Conservation (phyloP, 768 basidiomycete species). For the Lactifluus volemus region DNA sequence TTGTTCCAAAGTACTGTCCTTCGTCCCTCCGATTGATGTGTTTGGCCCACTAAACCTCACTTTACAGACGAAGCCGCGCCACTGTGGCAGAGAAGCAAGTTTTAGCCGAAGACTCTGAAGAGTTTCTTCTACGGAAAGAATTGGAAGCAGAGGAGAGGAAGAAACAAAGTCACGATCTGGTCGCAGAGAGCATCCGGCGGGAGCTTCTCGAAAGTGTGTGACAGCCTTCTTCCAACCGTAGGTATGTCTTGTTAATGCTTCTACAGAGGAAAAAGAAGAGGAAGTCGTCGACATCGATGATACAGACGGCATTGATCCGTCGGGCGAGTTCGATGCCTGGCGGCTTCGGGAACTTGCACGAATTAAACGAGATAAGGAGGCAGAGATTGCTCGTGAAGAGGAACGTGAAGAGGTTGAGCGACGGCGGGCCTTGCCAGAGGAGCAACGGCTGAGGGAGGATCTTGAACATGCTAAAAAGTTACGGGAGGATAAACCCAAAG, state of each 20-base stretch:
- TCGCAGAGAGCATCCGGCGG: slow-evolving; percentile 87
- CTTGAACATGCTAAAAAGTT: slow-evolving; percentile 74
- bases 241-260: background rate
- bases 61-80: slow-evolving; percentile 56
- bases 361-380: slow-evolving; percentile 92
- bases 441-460: slow-evolving; percentile 87
- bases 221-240: background rate
- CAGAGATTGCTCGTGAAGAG: slow-evolving; percentile 66
- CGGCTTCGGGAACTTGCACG: slow-evolving; percentile 86
- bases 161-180: slow-evolving; percentile 84
- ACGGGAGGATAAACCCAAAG: slow-evolving; percentile 84
- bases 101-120: slow-evolving; percentile 66
- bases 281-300: slow-evolving; percentile 86
- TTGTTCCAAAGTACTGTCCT: slow-evolving; percentile 78
- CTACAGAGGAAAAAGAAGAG: slow-evolving; percentile 80
- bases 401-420: slow-evolving; percentile 90
- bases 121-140: slow-evolving; percentile 58
- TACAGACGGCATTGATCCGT: slow-evolving; percentile 85
- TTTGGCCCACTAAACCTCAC: background rate
- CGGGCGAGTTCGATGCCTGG: slow-evolving; percentile 93
- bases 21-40: background rate
- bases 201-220: slow-evolving; percentile 88
- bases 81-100: slow-evolving; percentile 66
- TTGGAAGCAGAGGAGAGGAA: slow-evolving; percentile 73
- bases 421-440: slow-evolving; percentile 86